Base-by-base conservation (phyloP, 306 rosid species). In the Boehmeria nivea region DNA sequence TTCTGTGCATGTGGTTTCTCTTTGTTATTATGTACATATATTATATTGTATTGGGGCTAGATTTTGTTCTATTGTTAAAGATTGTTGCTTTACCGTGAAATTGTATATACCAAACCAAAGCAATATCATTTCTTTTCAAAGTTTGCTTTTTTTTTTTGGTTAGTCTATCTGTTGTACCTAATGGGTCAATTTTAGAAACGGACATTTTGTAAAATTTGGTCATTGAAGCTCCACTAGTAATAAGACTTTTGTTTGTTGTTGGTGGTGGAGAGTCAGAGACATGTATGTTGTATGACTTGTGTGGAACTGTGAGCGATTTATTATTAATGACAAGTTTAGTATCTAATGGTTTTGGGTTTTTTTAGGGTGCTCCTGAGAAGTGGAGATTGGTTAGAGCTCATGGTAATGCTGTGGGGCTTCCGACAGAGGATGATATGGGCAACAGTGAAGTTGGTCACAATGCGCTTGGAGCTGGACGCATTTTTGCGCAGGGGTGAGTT, bases 391-490 rank as follows among this genome's bases (percentile, higher is more conserved):
- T 93, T 3, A 93, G 47, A 68, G 99, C 99, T 43, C 99, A 93
- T 57, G 99, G 99, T 52, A 73, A 49, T 43, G 96, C 96, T 0
- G 99, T 93, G 6, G 99, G 99, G 1, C 96, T 93, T 51, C 96
- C 99, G 20, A 59, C 96, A 0, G 99, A 93, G 12, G 99, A 87
- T 84, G 99, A 93, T 60, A 93, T 93, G 99, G 99, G 99, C 31
- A 93, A 93, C 57, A 93, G 99, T 73, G 99, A 93, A 71, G 99
- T 93, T 12, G 99, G 99, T 34, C 99, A 93, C 64, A 93, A 93
- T 28, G 99, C 99, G 1, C 96, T 93, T 17, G 99, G 99, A 15
- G 99, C 99, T 14, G 99, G 99, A 28, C 99, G 99, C 40, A 87
- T 93, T 25, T 93, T 19, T 34, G 89, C 99, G 39, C 99, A 93